Conservation (phyloP, 176 grass and related monocot species). For the Pontederia paniculata region DNA sequence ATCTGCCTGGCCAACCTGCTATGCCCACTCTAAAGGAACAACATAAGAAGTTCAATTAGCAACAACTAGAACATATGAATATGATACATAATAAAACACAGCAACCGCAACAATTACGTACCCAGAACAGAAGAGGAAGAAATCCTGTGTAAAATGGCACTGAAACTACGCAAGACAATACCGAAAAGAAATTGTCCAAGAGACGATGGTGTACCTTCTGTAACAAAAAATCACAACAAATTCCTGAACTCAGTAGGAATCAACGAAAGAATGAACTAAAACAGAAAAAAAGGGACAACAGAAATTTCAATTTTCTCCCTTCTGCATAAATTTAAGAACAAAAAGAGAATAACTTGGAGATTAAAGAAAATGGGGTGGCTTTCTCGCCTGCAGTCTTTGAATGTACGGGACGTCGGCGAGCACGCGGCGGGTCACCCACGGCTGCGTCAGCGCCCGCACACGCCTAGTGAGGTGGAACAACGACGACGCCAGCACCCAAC, state of each 20-base stretch:
- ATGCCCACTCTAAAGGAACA: constrained; percentile 61
- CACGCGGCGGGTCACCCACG: constrained; percentile 56
- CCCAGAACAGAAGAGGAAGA: constrained; percentile 89
- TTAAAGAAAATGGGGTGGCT: too few species aligned
- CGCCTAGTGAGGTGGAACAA: constrained; percentile 57
- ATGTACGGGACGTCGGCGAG: constrained; percentile 48
- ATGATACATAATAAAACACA: too few species aligned
- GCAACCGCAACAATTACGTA: constrained; percentile 15
- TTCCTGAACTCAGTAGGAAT: background rate
- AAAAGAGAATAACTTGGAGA: background rate
- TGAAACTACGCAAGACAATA: constrained; percentile 76
- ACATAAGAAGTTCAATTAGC: constrained; percentile 8
- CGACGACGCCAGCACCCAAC: constrained; percentile 63
- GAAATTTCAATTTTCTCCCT: background rate
- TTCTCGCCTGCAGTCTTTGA: constrained; percentile 56
- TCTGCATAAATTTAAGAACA: background rate
- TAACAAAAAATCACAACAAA: constrained; percentile 19
- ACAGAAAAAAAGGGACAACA: background rate
- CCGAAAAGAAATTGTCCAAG: constrained; percentile 67
- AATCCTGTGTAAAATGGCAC: constrained; percentile 99
- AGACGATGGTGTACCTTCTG: constrained; percentile 58
- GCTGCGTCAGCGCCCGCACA: constrained; percentile 40
- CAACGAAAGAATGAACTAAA: background rate
- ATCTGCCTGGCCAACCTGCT: constrained; percentile 76
- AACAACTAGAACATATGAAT: background rate